These are phyloP conservation scores for Camellia sinensis DNA, from an alignment of 148 eudicot genomes.

Conservation along the genomic window DNA sequence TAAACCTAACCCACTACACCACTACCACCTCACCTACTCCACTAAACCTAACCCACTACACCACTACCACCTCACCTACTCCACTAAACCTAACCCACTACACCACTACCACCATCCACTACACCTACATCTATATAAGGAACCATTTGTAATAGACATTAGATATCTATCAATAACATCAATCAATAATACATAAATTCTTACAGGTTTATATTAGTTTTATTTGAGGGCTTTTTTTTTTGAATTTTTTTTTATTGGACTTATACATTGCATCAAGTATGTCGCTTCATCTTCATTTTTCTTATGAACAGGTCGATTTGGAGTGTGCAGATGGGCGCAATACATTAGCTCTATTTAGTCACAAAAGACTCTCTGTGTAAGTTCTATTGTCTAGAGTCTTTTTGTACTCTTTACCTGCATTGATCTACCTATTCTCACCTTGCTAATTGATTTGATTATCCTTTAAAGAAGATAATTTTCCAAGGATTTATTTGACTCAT, in stretches of 20 bases:
- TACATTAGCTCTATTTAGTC: slow-evolving; percentile 81
- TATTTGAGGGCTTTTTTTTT: neutral
- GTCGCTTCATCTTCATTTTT: neutral
- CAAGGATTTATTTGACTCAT: neutral
- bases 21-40: no score
- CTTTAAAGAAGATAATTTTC: neutral
- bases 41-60: no score
- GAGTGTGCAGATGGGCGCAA: slow-evolving; percentile 76
- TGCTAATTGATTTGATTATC: neutral
- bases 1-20: no score
- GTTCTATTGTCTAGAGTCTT: slow-evolving; percentile 15
- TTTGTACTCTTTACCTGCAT: no score
- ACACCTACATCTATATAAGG: no score
- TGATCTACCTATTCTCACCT: no score
- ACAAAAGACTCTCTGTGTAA: slow-evolving; percentile 73
- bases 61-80: no score
- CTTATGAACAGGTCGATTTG: slow-evolving; percentile 74
- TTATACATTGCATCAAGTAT: neutral
- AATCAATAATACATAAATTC: no score
- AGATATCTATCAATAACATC: no score
- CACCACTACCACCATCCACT: no score
- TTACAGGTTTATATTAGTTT: neutral
- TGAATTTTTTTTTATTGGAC: neutral
- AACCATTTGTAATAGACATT: no score
- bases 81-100: no score